These are phyloP conservation scores for Xylariales sp. DNA, from an alignment of 2,329 filamentous ascomycete species.

Conservation along the genomic window DNA sequence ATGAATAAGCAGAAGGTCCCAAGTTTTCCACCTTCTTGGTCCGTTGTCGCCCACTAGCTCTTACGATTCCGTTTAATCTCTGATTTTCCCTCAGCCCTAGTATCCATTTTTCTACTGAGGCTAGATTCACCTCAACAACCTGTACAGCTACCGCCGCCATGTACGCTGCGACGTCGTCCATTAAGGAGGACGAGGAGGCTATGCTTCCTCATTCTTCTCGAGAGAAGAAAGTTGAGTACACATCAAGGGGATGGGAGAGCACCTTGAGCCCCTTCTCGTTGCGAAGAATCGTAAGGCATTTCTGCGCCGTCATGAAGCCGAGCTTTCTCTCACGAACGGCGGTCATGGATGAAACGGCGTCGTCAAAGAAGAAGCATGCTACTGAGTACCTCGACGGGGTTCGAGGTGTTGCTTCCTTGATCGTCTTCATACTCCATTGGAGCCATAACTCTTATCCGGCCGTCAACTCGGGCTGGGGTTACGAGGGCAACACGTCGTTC, in stretches of 20 bases:
- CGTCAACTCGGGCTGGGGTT: conserved; percentile 51
- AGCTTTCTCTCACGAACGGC: conserved; percentile 45
- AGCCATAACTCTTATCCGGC: conserved; percentile 46
- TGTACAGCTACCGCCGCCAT: conserved; percentile 25
- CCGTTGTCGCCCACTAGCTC: background rate
- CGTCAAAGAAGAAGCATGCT: conserved; percentile 41
- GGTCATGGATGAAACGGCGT: conserved; percentile 32
- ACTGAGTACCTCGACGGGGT: conserved; percentile 57
- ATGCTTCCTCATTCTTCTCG: conserved; percentile 40
- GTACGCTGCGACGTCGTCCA: conserved; percentile 36
- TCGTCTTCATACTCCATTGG: conserved; percentile 56
- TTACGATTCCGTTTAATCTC: background rate
- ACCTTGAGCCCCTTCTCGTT: conserved; percentile 32
- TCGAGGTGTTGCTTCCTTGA: conserved; percentile 55
- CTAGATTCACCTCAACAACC: background rate
- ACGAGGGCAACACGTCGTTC: conserved; percentile 47
- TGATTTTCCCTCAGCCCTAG: conserved; percentile 5
- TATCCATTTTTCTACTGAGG: background rate
- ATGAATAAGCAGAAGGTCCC: conserved; percentile 13
- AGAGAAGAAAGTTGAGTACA: conserved; percentile 14
- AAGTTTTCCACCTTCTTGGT: background rate
- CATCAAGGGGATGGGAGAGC: conserved; percentile 26
- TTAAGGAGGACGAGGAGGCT: conserved; percentile 44
- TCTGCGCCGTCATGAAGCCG: conserved; percentile 43
- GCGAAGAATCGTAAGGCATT: conserved; percentile 34